Evolutionary conservation across 2,329 filamentous ascomycete species (phyloP).

Genomic region (Alternaria hordeiaustralica): DNA sequence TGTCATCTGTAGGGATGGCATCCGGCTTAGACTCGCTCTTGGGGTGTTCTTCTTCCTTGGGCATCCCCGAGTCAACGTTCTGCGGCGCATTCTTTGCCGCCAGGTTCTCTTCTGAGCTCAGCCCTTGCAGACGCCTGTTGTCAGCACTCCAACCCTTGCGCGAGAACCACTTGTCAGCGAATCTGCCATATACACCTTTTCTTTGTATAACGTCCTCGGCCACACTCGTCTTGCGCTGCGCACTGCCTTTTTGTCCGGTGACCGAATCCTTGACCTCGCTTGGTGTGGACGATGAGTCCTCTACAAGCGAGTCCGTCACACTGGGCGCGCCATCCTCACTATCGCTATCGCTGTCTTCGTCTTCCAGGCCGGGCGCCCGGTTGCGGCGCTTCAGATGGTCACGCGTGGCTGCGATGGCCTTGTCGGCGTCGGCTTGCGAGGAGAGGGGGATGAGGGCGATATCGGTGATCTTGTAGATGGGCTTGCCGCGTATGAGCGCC

Average conservation of each 20-base stretch:
- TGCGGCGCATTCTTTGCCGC: conserved; percentile 44
- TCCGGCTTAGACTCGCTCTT: conserved; percentile 27
- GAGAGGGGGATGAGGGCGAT: conserved; percentile 89
- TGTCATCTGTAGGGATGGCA: conserved; percentile 27
- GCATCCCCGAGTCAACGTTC: conserved; percentile 39
- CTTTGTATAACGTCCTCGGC: conserved; percentile 87
- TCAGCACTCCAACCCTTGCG: conserved; percentile 79
- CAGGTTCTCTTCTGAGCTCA: conserved; percentile 62
- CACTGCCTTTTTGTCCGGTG: conserved; percentile 32
- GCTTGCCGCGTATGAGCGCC: conserved; percentile 80
- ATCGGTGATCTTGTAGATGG: conserved; percentile 86
- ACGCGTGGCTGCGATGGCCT: conserved; percentile 70
- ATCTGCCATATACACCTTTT: conserved; percentile 84
- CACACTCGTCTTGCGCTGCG: conserved; percentile 61
- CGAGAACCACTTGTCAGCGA: conserved; percentile 91
- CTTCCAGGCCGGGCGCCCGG: conserved; percentile 28
- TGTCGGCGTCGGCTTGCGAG: conserved; percentile 74
- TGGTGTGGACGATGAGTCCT: conserved; percentile 41
- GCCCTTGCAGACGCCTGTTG: conserved; percentile 71
- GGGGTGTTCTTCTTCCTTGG: conserved; percentile 30
- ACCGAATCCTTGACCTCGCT: conserved; percentile 41
- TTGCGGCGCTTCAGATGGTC: conserved; percentile 52
- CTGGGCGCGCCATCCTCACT: conserved; percentile 45
- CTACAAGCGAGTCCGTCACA: conserved; percentile 47
- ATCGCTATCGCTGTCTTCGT: conserved; percentile 41